Percentiles rank a stretch among this genome's conserved stretches.
These are phyloP conservation scores for Boletus semigastroideus DNA, from an alignment of 1,284 basidiomycete species.

Conservation along the genomic window DNA sequence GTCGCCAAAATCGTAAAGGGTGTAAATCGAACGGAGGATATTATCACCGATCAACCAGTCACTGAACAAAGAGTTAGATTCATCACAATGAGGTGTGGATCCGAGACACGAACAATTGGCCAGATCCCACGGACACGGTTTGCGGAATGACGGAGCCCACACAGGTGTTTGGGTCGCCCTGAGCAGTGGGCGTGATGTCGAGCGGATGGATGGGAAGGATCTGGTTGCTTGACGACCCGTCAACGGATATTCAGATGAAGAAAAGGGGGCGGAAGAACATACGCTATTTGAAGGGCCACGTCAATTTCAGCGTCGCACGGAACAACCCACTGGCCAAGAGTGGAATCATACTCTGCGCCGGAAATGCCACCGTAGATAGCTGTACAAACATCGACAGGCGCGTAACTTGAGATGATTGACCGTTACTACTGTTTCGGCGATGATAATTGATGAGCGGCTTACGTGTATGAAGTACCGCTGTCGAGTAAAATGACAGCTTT, in stretches of 20 bases:
- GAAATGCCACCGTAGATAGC: constrained; percentile 63
- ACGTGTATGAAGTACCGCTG: constrained; percentile 79
- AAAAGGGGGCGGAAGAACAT: constrained; percentile 29
- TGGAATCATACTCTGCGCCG: constrained; percentile 55
- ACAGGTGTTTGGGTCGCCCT: constrained; percentile 49
- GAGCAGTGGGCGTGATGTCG: constrained; percentile 55
- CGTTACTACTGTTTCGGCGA: constrained; percentile 5
- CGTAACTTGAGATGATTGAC: constrained; percentile 48
- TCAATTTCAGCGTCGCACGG: constrained; percentile 72
- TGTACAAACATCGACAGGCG: constrained; percentile 56
- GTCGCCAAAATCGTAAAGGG: constrained; percentile 85
- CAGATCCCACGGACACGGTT: constrained; percentile 49
- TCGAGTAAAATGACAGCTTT: constrained; percentile 73
- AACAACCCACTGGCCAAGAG: constrained; percentile 59
- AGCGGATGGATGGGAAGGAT: constrained; percentile 75
- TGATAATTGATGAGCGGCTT: constrained; percentile 30
- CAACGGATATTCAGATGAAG: constrained; percentile 7
- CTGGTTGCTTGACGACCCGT: constrained; percentile 46
- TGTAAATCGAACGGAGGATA: constrained; percentile 79
- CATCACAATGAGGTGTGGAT: constrained; percentile 1
- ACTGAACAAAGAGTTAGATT: constrained; percentile 36
- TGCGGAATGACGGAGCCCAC: constrained; percentile 73
- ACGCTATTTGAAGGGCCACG: constrained; percentile 75
- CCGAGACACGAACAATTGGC: constrained; percentile 56
- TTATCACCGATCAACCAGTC: constrained; percentile 84